A percentile compares a stretch with the other conserved stretches of the same genome.
These are phyloP conservation scores for Albatrellus ellisii DNA, from an alignment of 768 basidiomycete species.

Conservation along the genomic window DNA sequence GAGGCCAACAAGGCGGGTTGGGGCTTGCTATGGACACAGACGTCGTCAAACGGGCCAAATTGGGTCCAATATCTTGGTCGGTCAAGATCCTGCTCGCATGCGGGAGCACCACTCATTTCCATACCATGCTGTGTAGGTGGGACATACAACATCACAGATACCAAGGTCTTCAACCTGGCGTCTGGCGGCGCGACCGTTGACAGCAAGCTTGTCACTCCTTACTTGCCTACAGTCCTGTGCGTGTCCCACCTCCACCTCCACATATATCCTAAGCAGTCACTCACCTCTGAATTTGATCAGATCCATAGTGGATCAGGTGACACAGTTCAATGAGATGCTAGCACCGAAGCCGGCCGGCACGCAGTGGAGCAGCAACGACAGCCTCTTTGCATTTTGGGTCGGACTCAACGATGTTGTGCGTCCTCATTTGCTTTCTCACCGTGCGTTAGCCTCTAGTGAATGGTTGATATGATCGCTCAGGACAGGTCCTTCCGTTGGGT, in stretches of 20 bases:
- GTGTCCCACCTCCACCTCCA: constrained; percentile 11
- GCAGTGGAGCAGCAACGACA: constrained; percentile 21
- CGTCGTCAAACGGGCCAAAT: constrained; percentile 48
- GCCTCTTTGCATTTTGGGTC: constrained; percentile 25
- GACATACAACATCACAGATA: constrained; percentile 41
- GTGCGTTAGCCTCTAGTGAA: not conserved
- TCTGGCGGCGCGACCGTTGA: constrained; percentile 27
- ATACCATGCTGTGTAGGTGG: constrained; percentile 9
- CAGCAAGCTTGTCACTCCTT: constrained; percentile 24
- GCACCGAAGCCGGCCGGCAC: constrained; percentile 21
- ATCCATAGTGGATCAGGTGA: constrained; percentile 24
- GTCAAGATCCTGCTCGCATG: too few species aligned
- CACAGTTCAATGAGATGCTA: constrained; percentile 21
- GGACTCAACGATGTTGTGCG: constrained; percentile 25
- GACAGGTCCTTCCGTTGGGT: constrained; percentile 38
- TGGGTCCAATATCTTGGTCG: constrained; percentile 49
- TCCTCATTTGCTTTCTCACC: not conserved
- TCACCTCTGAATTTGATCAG: constrained; percentile 8
- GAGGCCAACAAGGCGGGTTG: too few species aligned
- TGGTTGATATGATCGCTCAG: constrained; percentile 16
- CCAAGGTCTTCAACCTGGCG: constrained; percentile 32
- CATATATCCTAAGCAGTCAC: not conserved
- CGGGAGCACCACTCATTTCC: too few species aligned
- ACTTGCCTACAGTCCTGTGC: constrained; percentile 22
- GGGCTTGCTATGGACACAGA: too few species aligned